phyloP scores from a whole-genome alignment of 257 asterid genomes.

The Fraxinus pennsylvanica region DNA sequence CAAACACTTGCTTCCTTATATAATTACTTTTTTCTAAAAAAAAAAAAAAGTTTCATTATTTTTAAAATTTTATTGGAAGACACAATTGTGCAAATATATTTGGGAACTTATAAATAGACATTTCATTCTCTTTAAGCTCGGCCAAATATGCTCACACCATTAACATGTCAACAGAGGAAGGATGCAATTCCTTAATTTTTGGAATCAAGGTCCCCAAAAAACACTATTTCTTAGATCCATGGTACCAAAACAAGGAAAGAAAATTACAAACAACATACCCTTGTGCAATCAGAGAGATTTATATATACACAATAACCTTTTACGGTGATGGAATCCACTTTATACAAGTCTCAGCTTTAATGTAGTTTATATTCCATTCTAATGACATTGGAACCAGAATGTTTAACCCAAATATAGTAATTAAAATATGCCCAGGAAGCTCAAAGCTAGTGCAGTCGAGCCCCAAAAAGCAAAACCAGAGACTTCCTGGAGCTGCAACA shows the following conservation, averaged over 20 bases:
- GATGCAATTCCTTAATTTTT: background rate
- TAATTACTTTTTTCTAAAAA: no score
- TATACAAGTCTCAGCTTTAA: background rate
- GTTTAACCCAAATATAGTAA: background rate
- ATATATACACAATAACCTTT: background rate
- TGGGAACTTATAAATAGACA: no score
- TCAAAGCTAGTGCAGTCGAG: background rate
- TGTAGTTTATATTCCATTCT: background rate
- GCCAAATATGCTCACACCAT: no score
- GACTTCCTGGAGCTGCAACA: background rate
- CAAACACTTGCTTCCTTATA: no score
- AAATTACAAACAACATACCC: background rate
- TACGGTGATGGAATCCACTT: background rate
- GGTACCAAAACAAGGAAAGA: background rate
- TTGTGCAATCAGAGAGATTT: background rate
- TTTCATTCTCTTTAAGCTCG: no score
- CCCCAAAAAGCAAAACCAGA: background rate
- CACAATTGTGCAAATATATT: no score
- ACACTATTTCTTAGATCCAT: background rate
- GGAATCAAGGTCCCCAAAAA: background rate
- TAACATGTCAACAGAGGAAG: background rate
- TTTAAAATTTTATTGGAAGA: no score
- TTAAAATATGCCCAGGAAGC: background rate
- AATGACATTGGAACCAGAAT: background rate
- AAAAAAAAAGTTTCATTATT: no score